Base-by-base conservation (phyloP, 2,329 filamentous ascomycete species). In the Fusarium sp. region DNA sequence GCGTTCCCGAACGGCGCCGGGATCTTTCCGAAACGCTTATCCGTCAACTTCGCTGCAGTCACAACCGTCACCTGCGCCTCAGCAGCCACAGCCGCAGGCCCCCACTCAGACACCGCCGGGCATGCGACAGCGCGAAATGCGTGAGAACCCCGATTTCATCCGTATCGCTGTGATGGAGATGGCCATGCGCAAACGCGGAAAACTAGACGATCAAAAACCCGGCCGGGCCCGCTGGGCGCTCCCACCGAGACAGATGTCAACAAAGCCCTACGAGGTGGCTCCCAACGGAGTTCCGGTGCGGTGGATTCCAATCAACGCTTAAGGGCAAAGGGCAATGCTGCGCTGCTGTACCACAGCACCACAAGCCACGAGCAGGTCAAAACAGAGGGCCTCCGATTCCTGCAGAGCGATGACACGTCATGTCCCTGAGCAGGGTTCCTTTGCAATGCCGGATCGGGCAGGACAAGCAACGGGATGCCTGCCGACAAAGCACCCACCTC, bases 141-240 rank as follows among this genome's bases (percentile, higher is more conserved):
- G 91, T 34, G 91, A 93, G 80, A 93, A 93, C 75, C 88, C 91
- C 45, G 91, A 93, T 77, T 93, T 93, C 78, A 92, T 93, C 78
- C 89, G 91, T 75, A 89, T 93, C 64, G 91, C 91, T 39, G 91
- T 93, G 60, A 90, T 93, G 87, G 91, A 93, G 79, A 92, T 93
- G 88, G 88, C 91, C 14, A 93, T 93, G 91, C 89, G 91, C 66
- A 89, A 88, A 77, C 85, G 85, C 50, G 91, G 91, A 75, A 93
- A 93, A 81, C 84, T 93, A 61, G 90, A 92, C 75, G 89, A 91
- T 76, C 88, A 90, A 73, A 88, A 88, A 65, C 90, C 91, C n/a
- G 91, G 91, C 32, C 88, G 91, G 58, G 91, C 91, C n/a, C 88
- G 90, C 56, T 92, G 91, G 87, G 88, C 91, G 9, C 85, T 93